Evolutionary conservation across 1,284 basidiomycete genomes (phyloP), one percentile per base, ranked within the genome.

Genomic region (Phylloporus gajari): DNA sequence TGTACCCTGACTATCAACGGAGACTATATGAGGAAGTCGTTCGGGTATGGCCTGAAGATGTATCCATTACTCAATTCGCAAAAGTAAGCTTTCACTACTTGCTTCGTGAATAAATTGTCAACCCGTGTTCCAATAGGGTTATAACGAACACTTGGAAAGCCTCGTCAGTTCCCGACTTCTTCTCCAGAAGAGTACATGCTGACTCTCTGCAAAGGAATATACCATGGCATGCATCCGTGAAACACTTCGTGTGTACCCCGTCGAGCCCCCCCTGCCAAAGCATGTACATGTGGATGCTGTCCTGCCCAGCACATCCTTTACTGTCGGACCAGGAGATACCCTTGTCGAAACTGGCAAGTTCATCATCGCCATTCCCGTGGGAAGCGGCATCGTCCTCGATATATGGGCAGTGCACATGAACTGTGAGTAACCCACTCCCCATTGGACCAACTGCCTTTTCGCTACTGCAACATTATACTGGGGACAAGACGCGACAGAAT

Each of bases 1-100:
- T 88, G 21, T 78, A 88, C 74, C 86, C 86, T 3, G 84, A 86
- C 2, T 78, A 82, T 30, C 88, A 89, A 73, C 78, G 83, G 27
- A 86, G 82, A 67, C 65, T 88, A 0, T 85, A 84, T 64, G 81
- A 85, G 64, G 86, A 89, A 67, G 78, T 83, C n/a, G 61, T 68
- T 12, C 71, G 66, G 17, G 66, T 85, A 61, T 86, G 85, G 82
- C 83, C 85, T 7, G 74, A 67, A n/a, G 70, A 81, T 46, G 75
- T 74, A 19, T 70, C 78, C n/a, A 27, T 77, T 17, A 72, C 81
- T 6, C 73, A 77, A n/a, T 30, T 77, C 65, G 69, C 35, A 51
- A 68, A 68, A 6, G 79, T 79, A n/a, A 70, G 76, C 13, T 12
- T 67, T 58, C 1, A 2, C 1, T 11, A 27, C 42, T 15, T 58